Conservation (phyloP, 2,329 filamentous ascomycete species). For the Fusarium buxicola region DNA sequence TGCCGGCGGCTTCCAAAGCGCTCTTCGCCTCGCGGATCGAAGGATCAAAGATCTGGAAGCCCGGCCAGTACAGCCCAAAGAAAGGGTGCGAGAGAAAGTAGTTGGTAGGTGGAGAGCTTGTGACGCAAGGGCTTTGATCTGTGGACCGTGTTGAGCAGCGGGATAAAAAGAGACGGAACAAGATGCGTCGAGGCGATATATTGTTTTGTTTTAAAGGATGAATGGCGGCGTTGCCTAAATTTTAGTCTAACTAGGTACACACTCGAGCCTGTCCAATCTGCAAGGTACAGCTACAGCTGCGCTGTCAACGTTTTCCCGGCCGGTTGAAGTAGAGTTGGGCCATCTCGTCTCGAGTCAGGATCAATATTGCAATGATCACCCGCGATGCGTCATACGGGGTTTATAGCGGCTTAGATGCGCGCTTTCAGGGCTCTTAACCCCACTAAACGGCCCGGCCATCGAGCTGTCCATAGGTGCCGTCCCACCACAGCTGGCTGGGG, state of each 20-base stretch:
- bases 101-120: conserved; percentile 31
- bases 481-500: not conserved
- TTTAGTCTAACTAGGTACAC: not conserved
- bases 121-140: conserved; percentile 38
- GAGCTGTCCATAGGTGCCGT: conserved; percentile 17
- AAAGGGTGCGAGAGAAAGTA: conserved; percentile 25
- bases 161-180: conserved; percentile 2
- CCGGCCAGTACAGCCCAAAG: conserved; percentile 10
- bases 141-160: conserved; percentile 25
- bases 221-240: not conserved
- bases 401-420: conserved; percentile 2
- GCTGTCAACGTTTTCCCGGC: conserved; percentile 5
- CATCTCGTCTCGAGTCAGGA: not conserved
- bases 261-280: not conserved
- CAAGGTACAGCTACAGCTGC: conserved; percentile 18
- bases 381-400: conserved; percentile 28
- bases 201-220: too few relatives aligned
- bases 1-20: not conserved
- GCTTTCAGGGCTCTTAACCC: conserved; percentile 39
- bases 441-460: conserved; percentile 27
- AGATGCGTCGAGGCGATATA: not conserved
- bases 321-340: not conserved
- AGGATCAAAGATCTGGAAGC: conserved; percentile 13
- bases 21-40: conserved; percentile 3
- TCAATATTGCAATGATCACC: not conserved